Percentiles rank a stretch among this genome's conserved stretches.
Evolutionary conservation across 257 asterid genomes (phyloP).

Genomic region (Penstemon newberryi): DNA sequence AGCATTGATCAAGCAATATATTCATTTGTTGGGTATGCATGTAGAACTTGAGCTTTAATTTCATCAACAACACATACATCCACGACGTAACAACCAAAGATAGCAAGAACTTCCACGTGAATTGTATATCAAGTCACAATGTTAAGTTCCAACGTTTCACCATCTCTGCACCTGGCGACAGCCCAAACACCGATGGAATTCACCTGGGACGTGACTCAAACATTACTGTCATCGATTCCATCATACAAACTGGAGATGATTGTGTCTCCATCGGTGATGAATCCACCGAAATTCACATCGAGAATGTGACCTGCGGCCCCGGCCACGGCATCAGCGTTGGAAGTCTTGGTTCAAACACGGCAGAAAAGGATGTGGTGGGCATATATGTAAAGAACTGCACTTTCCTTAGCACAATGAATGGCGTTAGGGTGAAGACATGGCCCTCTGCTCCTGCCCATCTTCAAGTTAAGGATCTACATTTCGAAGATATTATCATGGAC

Average conservation of each 20-base stretch:
- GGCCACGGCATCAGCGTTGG: conserved; percentile 55
- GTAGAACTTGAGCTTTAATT: conserved; percentile 46
- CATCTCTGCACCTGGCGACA: background rate
- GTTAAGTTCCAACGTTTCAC: too few relatives aligned
- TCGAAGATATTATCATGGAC: too few relatives aligned
- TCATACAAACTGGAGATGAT: conserved; percentile 27
- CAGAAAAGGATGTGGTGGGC: conserved; percentile 37
- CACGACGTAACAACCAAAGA: conserved; percentile 34
- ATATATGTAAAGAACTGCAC: conserved; percentile 28
- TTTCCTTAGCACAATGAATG: too few relatives aligned
- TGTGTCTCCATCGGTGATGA: too few relatives aligned
- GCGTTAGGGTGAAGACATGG: too few relatives aligned
- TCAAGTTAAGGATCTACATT: too few relatives aligned
- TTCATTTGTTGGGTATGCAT: background rate
- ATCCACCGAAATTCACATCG: conserved; percentile 18
- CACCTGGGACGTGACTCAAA: conserved; percentile 29
- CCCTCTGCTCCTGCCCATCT: too few relatives aligned
- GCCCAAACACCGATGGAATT: conserved; percentile 51
- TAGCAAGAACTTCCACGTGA: too few relatives aligned
- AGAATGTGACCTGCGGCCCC: conserved; percentile 43
- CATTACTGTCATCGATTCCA: conserved; percentile 19
- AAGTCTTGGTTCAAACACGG: conserved; percentile 33
- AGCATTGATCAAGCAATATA: background rate
- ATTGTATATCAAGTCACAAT: too few relatives aligned
- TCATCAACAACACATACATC: conserved; percentile 36